Base-by-base conservation (phyloP, 73 alveolate species). In the Paramecium sonneborni region DNA sequence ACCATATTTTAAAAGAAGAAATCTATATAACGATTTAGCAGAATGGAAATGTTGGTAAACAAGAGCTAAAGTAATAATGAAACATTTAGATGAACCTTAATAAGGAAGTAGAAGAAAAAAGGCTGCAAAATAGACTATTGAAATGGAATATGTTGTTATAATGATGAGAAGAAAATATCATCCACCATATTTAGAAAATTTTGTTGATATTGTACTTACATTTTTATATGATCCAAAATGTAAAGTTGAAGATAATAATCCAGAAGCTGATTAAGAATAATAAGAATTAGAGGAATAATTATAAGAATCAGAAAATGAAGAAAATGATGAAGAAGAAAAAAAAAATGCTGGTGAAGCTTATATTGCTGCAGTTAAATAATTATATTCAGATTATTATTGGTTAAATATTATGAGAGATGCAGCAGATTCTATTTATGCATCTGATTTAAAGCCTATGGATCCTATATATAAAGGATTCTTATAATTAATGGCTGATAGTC, bases 301-400 rank as follows among this genome's bases (percentile, higher is more conserved):
- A 39, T 21, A 38, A 79, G 90, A 79, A 43, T 32, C 44, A 3
- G 90, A 79, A 20, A 62, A 44, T 7, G 90, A 44, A 21, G 90
- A 79, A 12, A 76, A 79, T 39, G 90, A 48, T 9, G 74, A 79
- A 43, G 74, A 44, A 4, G 69, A 46, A 44, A 46, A 46, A 79
- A 79, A 79, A 21, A 38, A 79, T 79, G 90, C 90, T 5, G 90
- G 62, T n/a, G 90, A 79, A 44, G 90, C 44, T 41, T 79, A 79
- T 34, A 79, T 30, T 14, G 32, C 30, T 10, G 90, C 90, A 30
- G 18, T 23, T 24, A 26, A 79, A 43, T 12, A 79, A 23, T 18
- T 79, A 12, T 79, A 79, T 79, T 18, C 14, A 23, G 90, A 79
- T 20, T 79, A 0, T 21, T 46, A 79, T 39, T 24, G 44, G 34